Evolutionary conservation across 2,329 filamentous ascomycete genomes (phyloP).

Genomic region (Blastomyces gilchristii): DNA sequence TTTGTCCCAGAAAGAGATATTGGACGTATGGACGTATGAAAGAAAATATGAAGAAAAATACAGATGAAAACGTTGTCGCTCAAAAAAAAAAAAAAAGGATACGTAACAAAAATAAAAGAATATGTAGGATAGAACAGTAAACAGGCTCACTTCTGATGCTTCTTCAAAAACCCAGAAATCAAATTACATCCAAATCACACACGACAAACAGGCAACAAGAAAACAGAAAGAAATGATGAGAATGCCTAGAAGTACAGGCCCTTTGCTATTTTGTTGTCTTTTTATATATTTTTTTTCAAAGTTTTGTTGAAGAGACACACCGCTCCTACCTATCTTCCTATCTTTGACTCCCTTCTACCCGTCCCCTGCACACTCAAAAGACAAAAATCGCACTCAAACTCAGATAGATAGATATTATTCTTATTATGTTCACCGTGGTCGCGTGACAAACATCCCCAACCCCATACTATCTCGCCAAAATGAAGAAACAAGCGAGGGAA

Average conservation of each 20-base stretch:
- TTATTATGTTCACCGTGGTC: not conserved
- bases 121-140: not conserved
- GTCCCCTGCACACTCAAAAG: not conserved
- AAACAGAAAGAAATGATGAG: not conserved
- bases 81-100: not conserved
- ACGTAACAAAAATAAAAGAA: not conserved
- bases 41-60: not conserved
- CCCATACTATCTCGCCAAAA: not conserved
- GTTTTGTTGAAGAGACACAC: not conserved
- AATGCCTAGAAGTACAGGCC: slow-evolving; percentile 10
- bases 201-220: too few relatives aligned
- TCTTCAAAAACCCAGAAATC: not conserved
- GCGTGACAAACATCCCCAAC: not conserved
- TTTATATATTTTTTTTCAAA: not conserved
- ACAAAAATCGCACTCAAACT: not conserved
- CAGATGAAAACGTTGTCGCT: not conserved
- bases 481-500: not conserved
- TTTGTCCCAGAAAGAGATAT: too few relatives aligned
- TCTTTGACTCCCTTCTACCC: not conserved
- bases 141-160: not conserved
- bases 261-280: not conserved
- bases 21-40: too few relatives aligned
- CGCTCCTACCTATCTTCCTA: not conserved
- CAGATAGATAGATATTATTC: not conserved
- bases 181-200: not conserved